phyloP scores from a whole-genome alignment of 2,329 filamentous ascomycete species.

The Ceratocystis albifundus region DNA sequence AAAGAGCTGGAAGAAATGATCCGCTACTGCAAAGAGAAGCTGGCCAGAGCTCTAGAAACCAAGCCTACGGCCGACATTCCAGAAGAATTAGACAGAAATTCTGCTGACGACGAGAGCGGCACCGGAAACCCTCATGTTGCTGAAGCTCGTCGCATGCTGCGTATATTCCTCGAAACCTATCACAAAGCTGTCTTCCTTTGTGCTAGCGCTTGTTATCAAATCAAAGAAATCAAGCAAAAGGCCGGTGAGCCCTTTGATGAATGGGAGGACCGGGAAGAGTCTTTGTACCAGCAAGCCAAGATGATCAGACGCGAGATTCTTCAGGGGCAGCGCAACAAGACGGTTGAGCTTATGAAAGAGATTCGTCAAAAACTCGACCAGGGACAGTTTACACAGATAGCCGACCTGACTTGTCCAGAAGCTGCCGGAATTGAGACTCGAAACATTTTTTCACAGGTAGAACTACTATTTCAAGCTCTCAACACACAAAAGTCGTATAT shows the following conservation, averaged over 20 bases:
- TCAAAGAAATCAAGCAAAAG: conserved; percentile 57
- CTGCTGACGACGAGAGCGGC: not conserved
- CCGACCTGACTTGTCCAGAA: not conserved
- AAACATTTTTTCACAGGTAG: not conserved
- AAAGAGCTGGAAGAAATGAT: not conserved
- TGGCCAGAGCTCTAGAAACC: not conserved
- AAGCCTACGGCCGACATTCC: not conserved
- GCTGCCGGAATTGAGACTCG: not conserved
- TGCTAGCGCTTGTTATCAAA: conserved; percentile 71
- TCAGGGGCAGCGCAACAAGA: not conserved
- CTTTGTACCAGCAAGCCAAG: not conserved
- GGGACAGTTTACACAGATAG: not conserved
- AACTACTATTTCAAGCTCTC: not conserved
- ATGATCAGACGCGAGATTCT: not conserved
- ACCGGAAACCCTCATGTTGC: not conserved
- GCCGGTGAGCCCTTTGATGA: conserved; percentile 32
- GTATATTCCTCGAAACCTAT: conserved; percentile 63
- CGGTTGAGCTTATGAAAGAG: not conserved
- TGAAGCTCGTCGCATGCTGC: conserved; percentile 34
- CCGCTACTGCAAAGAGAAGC: not conserved
- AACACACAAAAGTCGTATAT: not conserved
- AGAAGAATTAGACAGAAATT: not conserved
- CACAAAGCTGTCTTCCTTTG: conserved; percentile 78
- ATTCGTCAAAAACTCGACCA: not conserved
- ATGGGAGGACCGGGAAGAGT: conserved; percentile 38